Evolutionary conservation across 2,329 filamentous ascomycete species (phyloP), one percentile per base, ranked within the genome.

Genomic region (Seiridium unicorne): DNA sequence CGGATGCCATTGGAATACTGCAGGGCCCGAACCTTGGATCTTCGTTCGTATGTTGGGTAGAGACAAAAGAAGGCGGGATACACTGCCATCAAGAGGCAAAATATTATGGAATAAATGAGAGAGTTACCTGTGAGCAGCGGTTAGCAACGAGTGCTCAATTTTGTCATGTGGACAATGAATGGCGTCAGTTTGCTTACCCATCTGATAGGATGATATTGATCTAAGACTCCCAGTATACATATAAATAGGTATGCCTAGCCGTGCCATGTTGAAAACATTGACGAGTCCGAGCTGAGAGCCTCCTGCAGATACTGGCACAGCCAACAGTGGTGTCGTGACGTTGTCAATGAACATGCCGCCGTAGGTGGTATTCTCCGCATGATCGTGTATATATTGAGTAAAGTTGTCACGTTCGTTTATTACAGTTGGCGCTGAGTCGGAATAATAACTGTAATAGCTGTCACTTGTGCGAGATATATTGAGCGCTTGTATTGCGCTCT

Each of bases 1-100:
- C 86, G 77, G 40, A 90, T 85, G 36, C 88, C 88, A 66, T 90
- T 91, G 64, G 85, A 89, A 73, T 89, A 90, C 69, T 90, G 86
- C 35, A 91, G 74, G 13, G 85, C 84, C 59, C 87, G 77, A 31
- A 91, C 84, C 60, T 87, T 85, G 51, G 82, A 78, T 36, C 86
- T 67, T 40, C 86, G 79, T 70, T 90, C 88, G 51, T 84, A 76
- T 0, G 86, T 89, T 3, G 85, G 84, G 70, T 90, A 90, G 2
- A 90, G 73, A 2, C 84, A 81, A 67, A 90, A 89, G 73, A 90
- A 85, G 1, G 84, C 84, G 1, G 88, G 87, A 65, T 84, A 89
- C 1, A 85, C 80, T 35, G 79, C 76, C 77, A 88, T 84, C 8
- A 73, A 61, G n/a, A 73, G 64, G 62, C 63, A 71, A 62, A 68